Conservation (phyloP, 2,329 filamentous ascomycete genomes). For the Stachybotrys chlorohalonatus region DNA sequence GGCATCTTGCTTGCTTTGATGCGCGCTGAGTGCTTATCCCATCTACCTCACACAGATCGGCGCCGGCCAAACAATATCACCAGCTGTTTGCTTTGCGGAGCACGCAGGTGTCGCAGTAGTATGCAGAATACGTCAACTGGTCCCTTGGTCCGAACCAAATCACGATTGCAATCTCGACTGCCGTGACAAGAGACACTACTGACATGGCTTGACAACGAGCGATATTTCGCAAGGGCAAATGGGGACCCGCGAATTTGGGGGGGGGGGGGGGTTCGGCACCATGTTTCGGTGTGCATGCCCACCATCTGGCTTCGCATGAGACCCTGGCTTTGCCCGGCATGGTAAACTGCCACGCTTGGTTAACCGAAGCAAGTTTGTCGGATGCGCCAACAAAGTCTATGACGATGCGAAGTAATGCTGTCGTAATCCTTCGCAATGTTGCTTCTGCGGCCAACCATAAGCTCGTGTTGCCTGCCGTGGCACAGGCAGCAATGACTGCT, state of each 20-base stretch:
- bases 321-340: background rate
- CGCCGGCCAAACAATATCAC: too few species aligned
- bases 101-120: too few species aligned
- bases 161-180: too few species aligned
- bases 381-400: background rate
- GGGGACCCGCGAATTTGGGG: too few species aligned
- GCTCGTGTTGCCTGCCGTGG: background rate
- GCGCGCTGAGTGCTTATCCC: too few species aligned
- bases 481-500: background rate
- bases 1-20: background rate
- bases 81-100: too few species aligned
- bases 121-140: too few species aligned
- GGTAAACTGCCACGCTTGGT: background rate
- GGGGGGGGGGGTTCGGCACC: too few species aligned
- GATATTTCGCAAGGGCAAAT: too few species aligned
- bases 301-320: background rate
- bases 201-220: too few species aligned
- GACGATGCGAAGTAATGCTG: background rate
- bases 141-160: too few species aligned
- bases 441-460: background rate
- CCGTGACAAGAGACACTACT: too few species aligned
- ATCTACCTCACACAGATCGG: background rate
- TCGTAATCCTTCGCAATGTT: background rate
- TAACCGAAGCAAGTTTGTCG: background rate
- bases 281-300: background rate